Evolutionary conservation across 352 stramenopile genomes (phyloP).

Genomic region (Thalassiosira hispida): DNA sequence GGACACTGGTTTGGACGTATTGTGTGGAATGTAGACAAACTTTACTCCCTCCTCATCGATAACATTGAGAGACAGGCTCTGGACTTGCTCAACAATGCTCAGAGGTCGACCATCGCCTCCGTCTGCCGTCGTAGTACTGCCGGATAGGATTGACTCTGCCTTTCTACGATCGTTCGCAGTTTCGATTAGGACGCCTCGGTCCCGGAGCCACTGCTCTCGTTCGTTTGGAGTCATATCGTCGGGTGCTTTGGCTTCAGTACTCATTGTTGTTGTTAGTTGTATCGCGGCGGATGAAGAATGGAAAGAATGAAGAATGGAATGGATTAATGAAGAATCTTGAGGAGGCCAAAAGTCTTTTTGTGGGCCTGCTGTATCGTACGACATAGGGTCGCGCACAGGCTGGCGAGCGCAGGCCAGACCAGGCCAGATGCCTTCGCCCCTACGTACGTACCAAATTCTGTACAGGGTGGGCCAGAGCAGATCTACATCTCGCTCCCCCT

Average conservation of each 20-base stretch:
- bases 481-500: no score
- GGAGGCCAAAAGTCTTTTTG: no score
- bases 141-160: slow-evolving; percentile 22
- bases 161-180: slow-evolving; percentile 44
- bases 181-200: slow-evolving; percentile 61
- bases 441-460: no score
- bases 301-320: no score
- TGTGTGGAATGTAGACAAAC: slow-evolving; percentile 72
- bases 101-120: slow-evolving; percentile 5
- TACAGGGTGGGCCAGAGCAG: no score
- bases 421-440: no score
- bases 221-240: slow-evolving; percentile 65
- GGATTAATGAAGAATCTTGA: no score
- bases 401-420: no score
- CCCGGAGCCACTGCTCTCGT: slow-evolving; percentile 65
- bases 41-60: slow-evolving; percentile 35
- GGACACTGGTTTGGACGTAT: slow-evolving; percentile 62
- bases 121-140: no score
- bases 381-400: no score
- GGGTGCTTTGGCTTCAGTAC: background rate
- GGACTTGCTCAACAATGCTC: slow-evolving; percentile 23
- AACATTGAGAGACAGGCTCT: slow-evolving; percentile 9
- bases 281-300: no score
- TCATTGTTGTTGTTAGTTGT: slow-evolving; percentile 13
- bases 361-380: no score